Conservation (phyloP, 805 yeast species). For the Huiozyma sinensis region DNA sequence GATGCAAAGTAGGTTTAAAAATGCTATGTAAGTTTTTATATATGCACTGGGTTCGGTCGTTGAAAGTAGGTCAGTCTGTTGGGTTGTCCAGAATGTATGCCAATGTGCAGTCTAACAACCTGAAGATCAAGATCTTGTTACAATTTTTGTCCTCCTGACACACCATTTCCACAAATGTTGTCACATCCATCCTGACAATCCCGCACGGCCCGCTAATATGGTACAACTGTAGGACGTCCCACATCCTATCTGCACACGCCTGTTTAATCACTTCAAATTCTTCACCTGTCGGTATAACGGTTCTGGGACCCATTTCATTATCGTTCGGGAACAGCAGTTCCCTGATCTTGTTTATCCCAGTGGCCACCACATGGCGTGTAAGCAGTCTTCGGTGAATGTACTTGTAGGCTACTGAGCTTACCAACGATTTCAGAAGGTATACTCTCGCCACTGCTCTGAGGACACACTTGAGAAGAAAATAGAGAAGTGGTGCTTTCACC, state of each 20-base stretch:
- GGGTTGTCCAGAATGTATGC: slow-evolving; percentile 12
- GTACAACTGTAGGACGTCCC: slow-evolving; percentile 12
- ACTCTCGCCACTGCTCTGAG: slow-evolving; percentile 2
- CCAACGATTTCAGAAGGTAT: not conserved
- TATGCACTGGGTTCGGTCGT: too few species aligned
- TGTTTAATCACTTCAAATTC: slow-evolving; percentile 28
- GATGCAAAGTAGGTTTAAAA: too few species aligned
- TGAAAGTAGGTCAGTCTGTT: too few species aligned
- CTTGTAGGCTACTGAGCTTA: not conserved
- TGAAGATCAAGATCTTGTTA: slow-evolving; percentile 35
- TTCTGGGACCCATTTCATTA: slow-evolving; percentile 39
- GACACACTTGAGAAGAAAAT: slow-evolving; percentile 18
- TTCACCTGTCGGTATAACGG: slow-evolving; percentile 31
- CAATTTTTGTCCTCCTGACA: slow-evolving; percentile 28
- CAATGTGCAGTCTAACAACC: slow-evolving; percentile 33
- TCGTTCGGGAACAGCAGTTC: slow-evolving; percentile 38
- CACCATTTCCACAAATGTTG: slow-evolving; percentile 22
- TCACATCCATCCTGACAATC: slow-evolving; percentile 16
- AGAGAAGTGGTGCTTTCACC: slow-evolving; percentile 26
- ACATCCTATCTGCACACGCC: slow-evolving; percentile 20
- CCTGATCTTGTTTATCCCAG: slow-evolving; percentile 14
- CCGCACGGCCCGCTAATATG: slow-evolving; percentile 11
- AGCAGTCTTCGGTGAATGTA: not conserved
- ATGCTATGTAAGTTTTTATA: too few species aligned
- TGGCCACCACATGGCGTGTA: not conserved